phyloP scores from a whole-genome alignment of 768 basidiomycete genomes.

The Rhizopogon vulgaris region DNA sequence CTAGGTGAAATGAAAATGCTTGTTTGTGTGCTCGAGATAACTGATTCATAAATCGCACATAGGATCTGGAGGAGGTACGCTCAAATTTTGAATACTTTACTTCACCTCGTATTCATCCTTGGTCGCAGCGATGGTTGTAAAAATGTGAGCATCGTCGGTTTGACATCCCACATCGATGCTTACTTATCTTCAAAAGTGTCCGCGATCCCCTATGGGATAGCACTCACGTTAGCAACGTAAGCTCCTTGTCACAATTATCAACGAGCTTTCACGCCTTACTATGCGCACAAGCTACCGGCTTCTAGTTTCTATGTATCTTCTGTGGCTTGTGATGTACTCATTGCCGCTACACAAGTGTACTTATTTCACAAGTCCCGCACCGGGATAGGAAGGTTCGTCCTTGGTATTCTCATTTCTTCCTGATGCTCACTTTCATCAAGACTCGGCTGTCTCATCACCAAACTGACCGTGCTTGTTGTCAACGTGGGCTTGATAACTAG shows the following conservation, averaged over 20 bases:
- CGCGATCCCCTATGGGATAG: slow-evolving; percentile 27
- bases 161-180: not conserved
- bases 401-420: not conserved
- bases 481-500: slow-evolving; percentile 32
- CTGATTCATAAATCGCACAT: not conserved
- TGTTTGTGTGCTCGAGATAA: not conserved
- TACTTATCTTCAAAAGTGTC: slow-evolving; percentile 10
- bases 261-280: not conserved
- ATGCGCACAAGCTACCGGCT: slow-evolving; percentile 20
- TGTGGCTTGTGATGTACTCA: slow-evolving; percentile 27
- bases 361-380: slow-evolving; percentile 26
- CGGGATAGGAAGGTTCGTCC: slow-evolving; percentile 20
- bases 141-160: slow-evolving; percentile 18
- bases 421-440: slow-evolving; percentile 7
- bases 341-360: slow-evolving; percentile 28
- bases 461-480: slow-evolving; percentile 26
- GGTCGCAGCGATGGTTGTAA: slow-evolving; percentile 24
- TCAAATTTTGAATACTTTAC: not conserved
- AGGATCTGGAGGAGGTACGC: slow-evolving; percentile 25
- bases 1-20: slow-evolving; percentile 13
- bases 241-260: slow-evolving; percentile 3
- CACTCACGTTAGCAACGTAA: slow-evolving; percentile 25
- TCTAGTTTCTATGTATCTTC: slow-evolving; percentile 27
- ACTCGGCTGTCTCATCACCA: slow-evolving; percentile 27
- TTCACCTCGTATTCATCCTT: not conserved